These are phyloP conservation scores for Puccinia coronata DNA, from an alignment of 1,284 basidiomycete species.

Conservation along the genomic window DNA sequence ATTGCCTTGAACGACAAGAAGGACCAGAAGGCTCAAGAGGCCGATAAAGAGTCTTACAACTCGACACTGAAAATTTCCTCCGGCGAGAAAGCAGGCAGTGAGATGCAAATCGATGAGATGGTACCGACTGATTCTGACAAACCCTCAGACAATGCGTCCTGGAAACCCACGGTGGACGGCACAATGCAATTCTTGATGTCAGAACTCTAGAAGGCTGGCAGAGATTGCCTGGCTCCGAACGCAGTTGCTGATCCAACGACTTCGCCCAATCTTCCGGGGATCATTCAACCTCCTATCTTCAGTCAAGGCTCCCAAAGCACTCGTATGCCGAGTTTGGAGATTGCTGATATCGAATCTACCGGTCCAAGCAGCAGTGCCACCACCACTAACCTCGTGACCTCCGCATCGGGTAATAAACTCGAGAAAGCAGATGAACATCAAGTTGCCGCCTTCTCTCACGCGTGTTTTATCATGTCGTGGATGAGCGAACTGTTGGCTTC, in stretches of 20 bases:
- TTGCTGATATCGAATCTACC: not conserved
- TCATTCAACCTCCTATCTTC: constrained; percentile 35
- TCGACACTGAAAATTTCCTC: constrained; percentile 31
- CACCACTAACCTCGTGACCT: constrained; percentile 1
- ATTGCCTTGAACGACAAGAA: no score
- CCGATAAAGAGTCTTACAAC: not conserved
- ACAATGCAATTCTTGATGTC: constrained; percentile 50
- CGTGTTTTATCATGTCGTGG: constrained; percentile 85
- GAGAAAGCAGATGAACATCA: constrained; percentile 37
- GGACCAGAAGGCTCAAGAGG: constrained; percentile 32
- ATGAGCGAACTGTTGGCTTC: constrained; percentile 90
- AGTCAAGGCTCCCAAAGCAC: constrained; percentile 30
- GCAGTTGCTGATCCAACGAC: constrained; percentile 8
- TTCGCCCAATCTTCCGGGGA: constrained; percentile 27
- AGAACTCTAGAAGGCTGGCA: constrained; percentile 40
- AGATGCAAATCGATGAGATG: constrained; percentile 48
- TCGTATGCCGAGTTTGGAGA: not conserved
- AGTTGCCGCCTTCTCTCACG: constrained; percentile 51
- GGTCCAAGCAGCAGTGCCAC: constrained; percentile 11
- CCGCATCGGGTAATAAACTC: constrained; percentile 8
- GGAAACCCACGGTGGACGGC: constrained; percentile 33
- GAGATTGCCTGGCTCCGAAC: constrained; percentile 32
- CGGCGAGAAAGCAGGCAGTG: constrained; percentile 7
- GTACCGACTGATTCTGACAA: constrained; percentile 54
- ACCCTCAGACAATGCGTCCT: constrained; percentile 53